A percentile compares a stretch with the other conserved stretches of the same genome.
phyloP scores from a whole-genome alignment of 2,329 filamentous ascomycete species.

The Chrysosporium keratinophilum region DNA sequence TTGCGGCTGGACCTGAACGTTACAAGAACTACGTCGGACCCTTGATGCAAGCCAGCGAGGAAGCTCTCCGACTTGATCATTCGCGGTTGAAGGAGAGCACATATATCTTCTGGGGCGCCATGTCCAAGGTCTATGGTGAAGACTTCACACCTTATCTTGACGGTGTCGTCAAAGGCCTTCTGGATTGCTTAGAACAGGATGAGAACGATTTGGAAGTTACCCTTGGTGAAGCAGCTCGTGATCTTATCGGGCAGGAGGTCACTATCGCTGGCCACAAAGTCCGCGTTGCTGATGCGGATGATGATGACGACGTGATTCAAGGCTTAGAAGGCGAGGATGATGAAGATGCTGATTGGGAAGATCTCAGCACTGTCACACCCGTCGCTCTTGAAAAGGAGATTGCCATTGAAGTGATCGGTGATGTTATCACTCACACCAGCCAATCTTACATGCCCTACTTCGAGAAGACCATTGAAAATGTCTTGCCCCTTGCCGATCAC shows the following conservation, averaged over 20 bases:
- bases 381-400: conserved; percentile 96
- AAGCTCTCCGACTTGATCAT: conserved; percentile 78
- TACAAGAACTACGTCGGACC: conserved; percentile 89
- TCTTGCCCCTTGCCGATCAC: conserved; percentile 75
- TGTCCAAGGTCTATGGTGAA: conserved; percentile 86
- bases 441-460: conserved; percentile 72
- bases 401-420: conserved; percentile 85
- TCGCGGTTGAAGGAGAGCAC: conserved; percentile 88
- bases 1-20: conserved; percentile 70
- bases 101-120: conserved; percentile 91
- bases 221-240: conserved; percentile 61
- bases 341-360: conserved; percentile 74
- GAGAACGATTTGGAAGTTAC: conserved; percentile 71
- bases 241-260: conserved; percentile 65
- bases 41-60: conserved; percentile 84
- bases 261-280: conserved; percentile 74
- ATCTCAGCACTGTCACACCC: conserved; percentile 72
- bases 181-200: conserved; percentile 78
- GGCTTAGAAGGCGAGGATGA: conserved; percentile 53
- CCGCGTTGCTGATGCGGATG: conserved; percentile 59
- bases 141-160: conserved; percentile 40
- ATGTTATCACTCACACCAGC: conserved; percentile 80
- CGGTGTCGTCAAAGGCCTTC: conserved; percentile 47
- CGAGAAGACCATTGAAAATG: conserved; percentile 72
- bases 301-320: conserved; percentile 51